Base-by-base conservation (phyloP, 1,139 yeast species). In the Geotrichum siamense region DNA sequence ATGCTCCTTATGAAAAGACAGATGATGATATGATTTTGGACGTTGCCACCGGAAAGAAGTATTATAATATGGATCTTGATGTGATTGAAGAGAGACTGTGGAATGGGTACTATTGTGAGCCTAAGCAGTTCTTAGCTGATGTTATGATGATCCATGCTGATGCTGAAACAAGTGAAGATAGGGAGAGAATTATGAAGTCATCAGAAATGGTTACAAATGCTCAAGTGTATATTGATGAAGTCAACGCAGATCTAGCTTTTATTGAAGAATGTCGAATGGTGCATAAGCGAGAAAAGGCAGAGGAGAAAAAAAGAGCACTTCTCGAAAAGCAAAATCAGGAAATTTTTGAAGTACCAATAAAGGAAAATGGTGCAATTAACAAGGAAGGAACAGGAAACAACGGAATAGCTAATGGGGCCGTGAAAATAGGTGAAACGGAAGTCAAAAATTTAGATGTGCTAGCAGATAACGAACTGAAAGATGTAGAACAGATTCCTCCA, bases 121-220 rank as follows among this genome's bases (percentile, higher is more conserved):
- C 98, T 12, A 81, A 78, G 53, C 97, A 91, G 60, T 89, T 84
- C 59, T 65, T 89, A 54, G 77, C 74, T 54, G 98, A 93, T 59
- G 74, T 93, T 41, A 85, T 79, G 58, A 73, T 83, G 76, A 89
- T 93, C 38, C 81, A 85, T 38, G 72, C 73, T 38, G 99, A 93
- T 64, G 75, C 94, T 0, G 70, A 74, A 25, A 77, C 80, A 0
- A 65, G 74, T 5, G 87, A 85, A 1, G 97, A 89, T 53, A 73
- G 97, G 39, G 98, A 91, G 50, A 69, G 95, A 42, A 69, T 81
- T 12, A 72, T 89, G 47, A 87, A 84, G 60, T 96, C 97, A 0
- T 84, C 91, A 49, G 98, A 93, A 63, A 87, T 93, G 97, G 74
- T 78, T 58, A 94, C 97, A 8, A 89, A 91, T 65, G 96, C 96